Base-by-base conservation (phyloP, 805 yeast species). In the Metschnikowia matae region DNA sequence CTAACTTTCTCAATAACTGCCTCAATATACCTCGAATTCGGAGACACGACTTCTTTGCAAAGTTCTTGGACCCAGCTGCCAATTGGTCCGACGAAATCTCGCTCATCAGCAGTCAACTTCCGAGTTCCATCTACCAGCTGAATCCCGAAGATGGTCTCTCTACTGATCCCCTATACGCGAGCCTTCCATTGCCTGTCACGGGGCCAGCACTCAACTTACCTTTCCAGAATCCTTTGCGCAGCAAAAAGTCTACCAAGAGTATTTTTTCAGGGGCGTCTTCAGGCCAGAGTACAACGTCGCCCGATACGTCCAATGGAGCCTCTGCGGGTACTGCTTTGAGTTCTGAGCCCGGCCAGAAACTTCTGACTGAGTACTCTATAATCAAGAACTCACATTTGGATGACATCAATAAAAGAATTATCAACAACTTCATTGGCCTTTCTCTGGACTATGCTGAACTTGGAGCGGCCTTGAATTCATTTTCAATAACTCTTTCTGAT, bases 41-140 rank as follows among this genome's bases (percentile, higher is more conserved):
- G 37, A 74, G 75, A 23, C 79, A 84, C 55, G 75, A 76, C 17
- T 82, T 87, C 20, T 88, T 90, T 60, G 77, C 82, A 38, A 82
- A 85, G 62, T 94, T 94, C 61, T 66, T 94, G 50, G 94, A 90
- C 62, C 96, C 98, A 6, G 85, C 85, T 53, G 81, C 88, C 11
- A 79, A 81, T 56, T 94, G 97, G 92, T 74, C 78, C 21, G 96
- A 91, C 61, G 96, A 74, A 50, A 65, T 69, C 4, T 50, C 63
- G 15, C 58, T 73, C 41, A 64, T 72, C 8, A 57, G 61, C 21
- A 66, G 68, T 48, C 76, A 72, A 48, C 60, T 74, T 40, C 79
- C 79, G 2, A 68, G 67, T 48, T 67, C 71, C 8, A 65, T 70
- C 1, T 72, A 71, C 49, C 62, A 58, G 46, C 74, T 71, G 71